phyloP scores from a whole-genome alignment of 2,329 filamentous ascomycete genomes.

The Scedosporium apiospermum region DNA sequence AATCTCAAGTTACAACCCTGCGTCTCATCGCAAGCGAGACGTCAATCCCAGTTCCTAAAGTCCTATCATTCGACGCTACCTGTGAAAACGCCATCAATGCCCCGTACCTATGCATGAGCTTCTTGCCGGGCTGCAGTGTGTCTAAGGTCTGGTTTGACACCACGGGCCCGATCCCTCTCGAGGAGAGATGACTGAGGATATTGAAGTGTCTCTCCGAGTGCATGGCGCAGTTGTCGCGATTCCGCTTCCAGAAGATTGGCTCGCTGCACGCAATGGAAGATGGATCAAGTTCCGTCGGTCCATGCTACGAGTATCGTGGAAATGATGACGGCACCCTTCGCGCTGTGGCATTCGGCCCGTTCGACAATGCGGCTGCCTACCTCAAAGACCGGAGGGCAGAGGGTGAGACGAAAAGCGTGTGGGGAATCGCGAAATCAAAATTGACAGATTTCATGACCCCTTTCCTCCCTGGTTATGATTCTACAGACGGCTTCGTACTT shows the following conservation, averaged over 20 bases:
- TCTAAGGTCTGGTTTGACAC: constrained; percentile 9
- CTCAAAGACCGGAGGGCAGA: neutral
- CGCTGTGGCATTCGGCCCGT: neutral
- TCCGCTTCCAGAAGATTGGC: constrained; percentile 11
- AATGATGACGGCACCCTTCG: neutral
- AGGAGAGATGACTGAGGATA: constrained; percentile 10
- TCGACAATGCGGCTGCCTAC: neutral
- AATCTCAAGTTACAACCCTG: neutral
- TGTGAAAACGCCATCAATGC: constrained; percentile 10
- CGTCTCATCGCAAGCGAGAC: neutral
- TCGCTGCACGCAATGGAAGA: constrained; percentile 1
- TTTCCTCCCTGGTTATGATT: neutral
- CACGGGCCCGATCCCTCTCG: neutral
- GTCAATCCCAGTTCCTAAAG: constrained; percentile 10
- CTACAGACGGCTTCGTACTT: constrained; percentile 8
- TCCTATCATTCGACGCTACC: constrained; percentile 10
- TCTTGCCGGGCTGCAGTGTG: constrained; percentile 9
- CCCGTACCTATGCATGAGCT: constrained; percentile 13
- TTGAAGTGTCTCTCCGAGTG: constrained; percentile 7
- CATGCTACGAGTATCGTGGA: neutral
- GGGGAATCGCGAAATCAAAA: neutral
- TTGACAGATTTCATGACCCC: neutral
- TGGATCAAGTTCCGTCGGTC: neutral
- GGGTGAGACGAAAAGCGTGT: neutral
- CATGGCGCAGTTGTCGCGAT: constrained; percentile 10